Percentiles rank a stretch among this genome's conserved stretches.
These are phyloP conservation scores for Auriscalpium microsporum DNA, from an alignment of 768 basidiomycete genomes.

Conservation along the genomic window DNA sequence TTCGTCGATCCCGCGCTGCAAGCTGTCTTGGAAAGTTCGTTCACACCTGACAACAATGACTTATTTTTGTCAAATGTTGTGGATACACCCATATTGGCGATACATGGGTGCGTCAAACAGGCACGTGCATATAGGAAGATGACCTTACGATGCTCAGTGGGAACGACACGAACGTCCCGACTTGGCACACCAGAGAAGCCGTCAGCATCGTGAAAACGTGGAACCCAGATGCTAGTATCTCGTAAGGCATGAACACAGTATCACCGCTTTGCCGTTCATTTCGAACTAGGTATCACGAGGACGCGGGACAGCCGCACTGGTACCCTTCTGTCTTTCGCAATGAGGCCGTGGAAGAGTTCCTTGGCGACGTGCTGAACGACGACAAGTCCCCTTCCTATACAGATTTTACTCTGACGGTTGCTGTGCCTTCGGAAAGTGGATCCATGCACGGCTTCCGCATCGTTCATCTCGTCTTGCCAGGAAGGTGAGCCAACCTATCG, in stretches of 20 bases:
- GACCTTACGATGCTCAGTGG: constrained; percentile 36
- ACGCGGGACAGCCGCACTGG: constrained; percentile 60
- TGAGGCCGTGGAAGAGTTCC: constrained; percentile 44
- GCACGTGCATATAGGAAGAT: too few relatives aligned
- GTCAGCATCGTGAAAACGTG: constrained; percentile 52
- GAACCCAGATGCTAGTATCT: constrained; percentile 42
- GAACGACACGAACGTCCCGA: constrained; percentile 79
- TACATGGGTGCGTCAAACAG: constrained; percentile 56
- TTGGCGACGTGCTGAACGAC: constrained; percentile 29
- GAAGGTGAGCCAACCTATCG: constrained; percentile 40
- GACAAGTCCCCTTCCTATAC: background rate
- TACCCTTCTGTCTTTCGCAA: constrained; percentile 53
- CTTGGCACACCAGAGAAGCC: constrained; percentile 72
- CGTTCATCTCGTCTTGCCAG: constrained; percentile 49
- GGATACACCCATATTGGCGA: constrained; percentile 57
- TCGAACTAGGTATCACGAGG: constrained; percentile 48
- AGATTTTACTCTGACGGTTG: constrained; percentile 65
- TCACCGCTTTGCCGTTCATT: background rate
- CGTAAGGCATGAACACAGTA: constrained; percentile 28
- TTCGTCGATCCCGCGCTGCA: constrained; percentile 70
- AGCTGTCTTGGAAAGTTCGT: constrained; percentile 61
- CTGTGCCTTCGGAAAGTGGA: constrained; percentile 60
- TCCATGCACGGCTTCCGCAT: constrained; percentile 66
- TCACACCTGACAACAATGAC: constrained; percentile 84
- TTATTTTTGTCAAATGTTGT: constrained; percentile 73